phyloP scores from a whole-genome alignment of 176 grass and related monocot genomes.

The Avena eriantha region DNA sequence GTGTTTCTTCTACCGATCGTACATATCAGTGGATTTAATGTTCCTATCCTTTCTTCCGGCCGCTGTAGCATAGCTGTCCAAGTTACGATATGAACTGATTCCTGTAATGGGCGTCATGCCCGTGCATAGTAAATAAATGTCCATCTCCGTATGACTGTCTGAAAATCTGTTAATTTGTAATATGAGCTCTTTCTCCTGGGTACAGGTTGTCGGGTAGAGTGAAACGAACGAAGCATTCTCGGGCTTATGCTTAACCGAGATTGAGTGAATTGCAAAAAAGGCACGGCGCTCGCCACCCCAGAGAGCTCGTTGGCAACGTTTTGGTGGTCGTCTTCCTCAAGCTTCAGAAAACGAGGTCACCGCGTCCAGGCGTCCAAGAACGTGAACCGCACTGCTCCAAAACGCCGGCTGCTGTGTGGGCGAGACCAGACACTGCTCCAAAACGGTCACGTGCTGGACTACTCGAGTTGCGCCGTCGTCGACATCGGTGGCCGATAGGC shows the following conservation, averaged over 20 bases:
- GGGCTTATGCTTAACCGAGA: not conserved
- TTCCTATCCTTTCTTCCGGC: not conserved
- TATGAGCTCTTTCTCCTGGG: not conserved
- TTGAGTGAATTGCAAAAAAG: too few relatives aligned
- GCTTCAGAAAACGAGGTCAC: too few relatives aligned
- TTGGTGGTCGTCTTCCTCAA: too few relatives aligned
- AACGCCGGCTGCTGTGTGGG: too few relatives aligned
- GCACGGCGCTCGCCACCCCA: too few relatives aligned
- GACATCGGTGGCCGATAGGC: too few relatives aligned
- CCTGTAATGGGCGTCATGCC: not conserved
- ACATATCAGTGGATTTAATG: constrained; percentile 7
- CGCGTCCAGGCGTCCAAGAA: too few relatives aligned
- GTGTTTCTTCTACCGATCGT: not conserved
- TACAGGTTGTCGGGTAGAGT: not conserved
- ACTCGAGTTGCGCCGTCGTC: too few relatives aligned
- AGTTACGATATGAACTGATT: not conserved
- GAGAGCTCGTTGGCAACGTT: too few relatives aligned
- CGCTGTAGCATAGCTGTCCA: not conserved
- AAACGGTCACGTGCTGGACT: too few relatives aligned
- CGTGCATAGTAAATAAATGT: constrained; percentile 10
- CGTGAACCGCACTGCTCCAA: too few relatives aligned
- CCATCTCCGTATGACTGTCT: not conserved
- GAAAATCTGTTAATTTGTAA: not conserved
- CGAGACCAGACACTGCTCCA: too few relatives aligned
- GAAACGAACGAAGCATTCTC: not conserved